Conservation (phyloP, 495 filamentous ascomycete species). For the Tuber brumale region DNA sequence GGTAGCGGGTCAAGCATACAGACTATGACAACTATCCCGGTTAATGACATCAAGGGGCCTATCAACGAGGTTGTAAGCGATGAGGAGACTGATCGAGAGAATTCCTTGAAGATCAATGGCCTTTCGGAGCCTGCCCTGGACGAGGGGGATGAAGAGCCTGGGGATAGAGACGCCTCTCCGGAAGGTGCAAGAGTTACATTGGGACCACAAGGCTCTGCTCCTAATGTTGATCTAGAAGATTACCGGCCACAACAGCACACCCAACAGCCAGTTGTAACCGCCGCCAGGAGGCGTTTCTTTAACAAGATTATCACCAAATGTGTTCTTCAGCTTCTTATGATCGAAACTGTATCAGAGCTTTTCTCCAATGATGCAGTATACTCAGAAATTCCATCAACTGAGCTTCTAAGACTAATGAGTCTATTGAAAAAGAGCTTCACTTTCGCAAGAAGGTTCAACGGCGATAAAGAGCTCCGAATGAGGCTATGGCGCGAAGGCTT, state of each 20-base stretch:
- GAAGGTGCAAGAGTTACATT: conserved; percentile 41
- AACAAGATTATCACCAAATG: conserved; percentile 99
- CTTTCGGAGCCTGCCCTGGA: conserved; percentile 39
- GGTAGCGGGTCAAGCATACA: conserved; percentile 32
- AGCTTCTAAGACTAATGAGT: conserved; percentile 86
- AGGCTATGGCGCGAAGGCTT: conserved; percentile 93
- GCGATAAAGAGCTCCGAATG: conserved; percentile 91
- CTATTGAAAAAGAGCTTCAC: conserved; percentile 89
- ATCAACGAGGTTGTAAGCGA: conserved; percentile 43
- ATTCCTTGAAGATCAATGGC: conserved; percentile 60
- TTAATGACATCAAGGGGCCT: conserved; percentile 25
- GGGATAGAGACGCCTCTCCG: conserved; percentile 32
- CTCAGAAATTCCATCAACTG: conserved; percentile 76
- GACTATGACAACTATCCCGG: conserved; percentile 37
- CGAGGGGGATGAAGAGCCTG: conserved; percentile 29
- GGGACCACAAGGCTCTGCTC: conserved; percentile 29
- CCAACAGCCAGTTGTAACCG: conserved; percentile 86
- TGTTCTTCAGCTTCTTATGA: conserved; percentile 95
- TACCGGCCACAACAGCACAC: conserved; percentile 71
- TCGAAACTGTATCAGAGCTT: conserved; percentile 96
- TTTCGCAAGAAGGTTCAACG: conserved; percentile 95
- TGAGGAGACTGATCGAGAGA: conserved; percentile 46
- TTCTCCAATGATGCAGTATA: conserved; percentile 98
- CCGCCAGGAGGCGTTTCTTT: conserved; percentile 90
- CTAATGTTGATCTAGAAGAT: conserved; percentile 66